Conservation (phyloP, 768 basidiomycete genomes). For the Pulveroboletus sp. region DNA sequence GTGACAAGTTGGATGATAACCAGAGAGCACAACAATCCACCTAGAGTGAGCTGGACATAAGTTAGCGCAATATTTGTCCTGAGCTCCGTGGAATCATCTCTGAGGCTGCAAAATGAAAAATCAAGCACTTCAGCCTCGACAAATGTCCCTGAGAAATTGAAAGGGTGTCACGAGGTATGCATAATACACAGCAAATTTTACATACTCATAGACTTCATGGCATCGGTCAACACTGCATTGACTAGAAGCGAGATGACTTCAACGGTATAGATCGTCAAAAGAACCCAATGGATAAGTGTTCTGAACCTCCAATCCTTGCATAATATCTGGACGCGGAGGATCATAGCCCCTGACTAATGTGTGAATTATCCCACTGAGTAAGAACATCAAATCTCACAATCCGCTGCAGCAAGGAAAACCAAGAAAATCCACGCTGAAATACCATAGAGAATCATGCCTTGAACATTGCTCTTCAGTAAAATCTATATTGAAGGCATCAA, state of each 20-base stretch:
- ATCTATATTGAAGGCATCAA: no score
- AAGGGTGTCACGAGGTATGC: neutral
- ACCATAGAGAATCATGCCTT: no score
- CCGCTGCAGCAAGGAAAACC: neutral
- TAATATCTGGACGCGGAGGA: neutral
- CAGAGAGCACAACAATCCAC: no score
- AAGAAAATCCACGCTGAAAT: no score
- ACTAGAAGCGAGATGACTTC: neutral
- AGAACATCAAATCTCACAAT: neutral
- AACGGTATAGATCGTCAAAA: neutral
- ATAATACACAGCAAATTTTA: neutral
- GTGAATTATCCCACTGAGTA: neutral
- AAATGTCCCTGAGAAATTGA: no score
- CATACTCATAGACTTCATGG: neutral
- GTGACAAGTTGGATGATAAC: neutral
- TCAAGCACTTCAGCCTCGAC: no score
- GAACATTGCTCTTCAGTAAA: no score
- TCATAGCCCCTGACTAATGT: neutral
- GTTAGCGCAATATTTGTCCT: no score
- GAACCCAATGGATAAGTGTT: neutral
- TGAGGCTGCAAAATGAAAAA: no score
- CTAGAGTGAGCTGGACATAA: no score
- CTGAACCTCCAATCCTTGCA: neutral
- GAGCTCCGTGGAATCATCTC: no score
- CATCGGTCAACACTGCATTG: neutral